Evolutionary conservation across 306 rosid genomes (phyloP), one percentile per base, ranked within the genome.

Genomic region (Prunus dulcis): DNA sequence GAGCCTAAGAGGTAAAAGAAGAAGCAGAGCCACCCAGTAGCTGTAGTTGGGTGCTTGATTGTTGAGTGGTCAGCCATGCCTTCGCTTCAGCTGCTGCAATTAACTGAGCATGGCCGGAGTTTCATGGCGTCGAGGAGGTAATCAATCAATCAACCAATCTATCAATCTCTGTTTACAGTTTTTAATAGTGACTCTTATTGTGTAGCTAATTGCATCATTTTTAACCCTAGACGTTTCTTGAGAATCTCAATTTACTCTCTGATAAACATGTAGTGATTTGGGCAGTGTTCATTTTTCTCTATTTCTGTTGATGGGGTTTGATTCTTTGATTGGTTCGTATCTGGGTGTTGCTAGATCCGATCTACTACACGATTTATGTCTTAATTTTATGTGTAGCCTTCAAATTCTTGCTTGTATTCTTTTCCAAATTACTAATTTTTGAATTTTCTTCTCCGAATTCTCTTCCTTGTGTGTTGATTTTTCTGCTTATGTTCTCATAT

Each of bases 101-200:
- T 96, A 81, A 96, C 97, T 61, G 82, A 84, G 78, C 92, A 82
- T 79, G 98, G 99, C 79, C 93, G 84, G 76, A 76, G 75, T 75
- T 84, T 90, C 76, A 85, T 91, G 85, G 89, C 99, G 66, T 89
- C 97, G n/a, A 91, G 91, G 84, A 92, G 99, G 97, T 95, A 27
- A 17, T 14, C 62, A 2, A 28, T 51, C 68, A 8, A 28, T 28
- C 41, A 60, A 60, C 15, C 57, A 15, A 52, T 60, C 34, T 6
- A 62, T 62, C 67, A 30, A 3, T 58, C 45, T 6, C 41, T 5
- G 8, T 41, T 41, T 6, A 32, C 64, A 23, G 3, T 57, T 57
- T 71, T 41, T 17, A 5, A 22, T 6, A 71, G 45, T 18, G 19
- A 60, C 38, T 60, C 38, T 25, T 25, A 22, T 34, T 34, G 41